Evolutionary conservation across 2,329 filamentous ascomycete species (phyloP).

Genomic region (Domatiomyces globalis): DNA sequence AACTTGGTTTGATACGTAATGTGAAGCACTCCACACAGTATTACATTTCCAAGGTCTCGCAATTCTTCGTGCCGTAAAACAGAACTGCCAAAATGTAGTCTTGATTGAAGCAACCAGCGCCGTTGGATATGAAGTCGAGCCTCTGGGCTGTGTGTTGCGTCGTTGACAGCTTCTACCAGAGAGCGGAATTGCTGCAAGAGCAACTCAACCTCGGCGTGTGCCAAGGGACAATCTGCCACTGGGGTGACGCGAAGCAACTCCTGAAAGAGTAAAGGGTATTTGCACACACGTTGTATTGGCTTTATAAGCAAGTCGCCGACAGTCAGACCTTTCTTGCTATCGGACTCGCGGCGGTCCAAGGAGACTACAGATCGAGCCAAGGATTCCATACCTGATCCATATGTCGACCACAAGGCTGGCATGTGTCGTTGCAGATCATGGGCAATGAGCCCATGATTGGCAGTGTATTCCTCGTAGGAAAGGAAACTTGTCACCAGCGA

Average conservation of each 20-base stretch:
- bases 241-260: constrained; percentile 74
- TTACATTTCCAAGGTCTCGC: constrained; percentile 64
- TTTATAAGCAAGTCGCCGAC: constrained; percentile 83
- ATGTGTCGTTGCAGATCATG: constrained; percentile 57
- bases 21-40: constrained; percentile 69
- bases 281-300: constrained; percentile 86
- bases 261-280: constrained; percentile 74
- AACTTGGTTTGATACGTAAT: constrained; percentile 64
- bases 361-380: constrained; percentile 63
- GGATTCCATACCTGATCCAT: constrained; percentile 74
- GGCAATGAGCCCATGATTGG: constrained; percentile 75
- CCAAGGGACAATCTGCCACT: constrained; percentile 68
- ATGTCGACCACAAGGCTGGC: constrained; percentile 60
- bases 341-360: constrained; percentile 47
- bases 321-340: constrained; percentile 61
- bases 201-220: constrained; percentile 66
- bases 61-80: constrained; percentile 44
- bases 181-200: constrained; percentile 58
- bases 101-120: constrained; percentile 73
- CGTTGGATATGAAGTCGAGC: constrained; percentile 60
- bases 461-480: constrained; percentile 81
- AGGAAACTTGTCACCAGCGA: constrained; percentile 66
- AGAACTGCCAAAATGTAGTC: constrained; percentile 58
- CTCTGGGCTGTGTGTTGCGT: constrained; percentile 61
- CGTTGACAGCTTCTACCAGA: constrained; percentile 66